These are phyloP conservation scores for Pythium biforme DNA, from an alignment of 352 stramenopile genomes.

Conservation along the genomic window DNA sequence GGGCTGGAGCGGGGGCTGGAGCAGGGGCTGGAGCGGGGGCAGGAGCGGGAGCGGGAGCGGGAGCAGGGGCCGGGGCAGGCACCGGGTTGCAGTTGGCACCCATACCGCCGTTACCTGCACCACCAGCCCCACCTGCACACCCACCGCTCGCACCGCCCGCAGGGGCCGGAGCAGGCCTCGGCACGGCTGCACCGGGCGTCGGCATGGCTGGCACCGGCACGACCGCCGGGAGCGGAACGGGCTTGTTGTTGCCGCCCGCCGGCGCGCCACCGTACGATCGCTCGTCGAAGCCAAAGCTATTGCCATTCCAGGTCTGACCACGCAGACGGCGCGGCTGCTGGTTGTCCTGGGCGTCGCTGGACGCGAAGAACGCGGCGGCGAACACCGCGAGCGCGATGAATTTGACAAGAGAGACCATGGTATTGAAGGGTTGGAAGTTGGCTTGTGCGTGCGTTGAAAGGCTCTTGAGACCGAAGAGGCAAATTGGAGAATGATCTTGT, in stretches of 20 bases:
- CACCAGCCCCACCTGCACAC: too few species aligned
- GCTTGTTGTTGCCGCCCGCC: neutral
- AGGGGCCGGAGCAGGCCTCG: neutral
- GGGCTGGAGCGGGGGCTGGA: neutral
- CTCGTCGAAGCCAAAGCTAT: slow-evolving; percentile 1
- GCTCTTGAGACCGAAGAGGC: too few species aligned
- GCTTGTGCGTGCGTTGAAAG: too few species aligned
- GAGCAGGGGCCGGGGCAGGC: neutral
- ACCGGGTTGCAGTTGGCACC: neutral
- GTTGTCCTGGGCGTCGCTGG: too few species aligned
- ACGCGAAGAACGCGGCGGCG: too few species aligned
- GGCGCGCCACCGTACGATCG: neutral
- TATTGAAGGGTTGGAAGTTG: too few species aligned
- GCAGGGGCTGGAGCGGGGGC: neutral
- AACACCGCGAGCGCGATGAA: too few species aligned
- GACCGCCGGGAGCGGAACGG: neutral
- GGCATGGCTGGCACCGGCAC: neutral
- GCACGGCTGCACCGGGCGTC: neutral
- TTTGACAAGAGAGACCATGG: too few species aligned
- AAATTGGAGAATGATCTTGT: too few species aligned
- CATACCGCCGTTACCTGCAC: too few species aligned
- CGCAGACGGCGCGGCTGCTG: neutral
- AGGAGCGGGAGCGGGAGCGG: neutral
- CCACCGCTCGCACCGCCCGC: too few species aligned
- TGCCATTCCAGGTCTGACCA: neutral